phyloP scores from a whole-genome alignment of 1,139 yeast species.

The Arxiozyma telluris region DNA sequence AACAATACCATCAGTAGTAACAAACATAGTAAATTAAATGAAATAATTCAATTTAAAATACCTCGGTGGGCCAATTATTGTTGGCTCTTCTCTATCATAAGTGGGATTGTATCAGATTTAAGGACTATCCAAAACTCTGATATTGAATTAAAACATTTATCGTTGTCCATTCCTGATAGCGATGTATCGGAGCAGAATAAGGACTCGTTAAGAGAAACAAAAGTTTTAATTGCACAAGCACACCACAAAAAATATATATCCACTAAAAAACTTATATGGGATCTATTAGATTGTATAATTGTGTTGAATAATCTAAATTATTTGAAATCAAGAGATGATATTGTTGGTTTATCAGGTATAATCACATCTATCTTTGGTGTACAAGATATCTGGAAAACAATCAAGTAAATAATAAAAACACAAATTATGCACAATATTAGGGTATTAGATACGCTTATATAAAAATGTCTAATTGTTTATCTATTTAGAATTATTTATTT shows the following conservation, averaged over 20 bases:
- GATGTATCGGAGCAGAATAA: slow-evolving; percentile 13
- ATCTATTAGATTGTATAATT: slow-evolving; percentile 63
- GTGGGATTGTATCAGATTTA: slow-evolving; percentile 49
- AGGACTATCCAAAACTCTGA: slow-evolving; percentile 35
- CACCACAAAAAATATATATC: slow-evolving; percentile 38
- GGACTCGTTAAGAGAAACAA: slow-evolving; percentile 1
- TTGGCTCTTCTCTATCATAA: slow-evolving; percentile 70
- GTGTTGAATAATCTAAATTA: slow-evolving; percentile 62
- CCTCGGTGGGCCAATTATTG: slow-evolving; percentile 46
- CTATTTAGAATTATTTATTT: too few species aligned
- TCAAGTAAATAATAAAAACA: slow-evolving; percentile 3
- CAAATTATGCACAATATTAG: too few species aligned
- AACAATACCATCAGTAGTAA: neutral
- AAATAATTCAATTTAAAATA: slow-evolving; percentile 31
- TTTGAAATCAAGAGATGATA: slow-evolving; percentile 65
- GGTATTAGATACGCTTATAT: too few species aligned
- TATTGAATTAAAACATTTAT: slow-evolving; percentile 15
- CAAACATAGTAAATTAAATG: slow-evolving; percentile 21
- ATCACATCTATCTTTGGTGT: slow-evolving; percentile 74
- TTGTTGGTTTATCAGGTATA: slow-evolving; percentile 78
- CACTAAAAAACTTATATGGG: slow-evolving; percentile 67
- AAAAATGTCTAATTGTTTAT: too few species aligned
- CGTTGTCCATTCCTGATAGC: slow-evolving; percentile 19
- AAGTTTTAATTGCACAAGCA: slow-evolving; percentile 12
- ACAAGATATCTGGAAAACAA: slow-evolving; percentile 47